Base-by-base conservation (phyloP, 805 yeast genomes). In the Cyberlindnera xishuangbannaensis region DNA sequence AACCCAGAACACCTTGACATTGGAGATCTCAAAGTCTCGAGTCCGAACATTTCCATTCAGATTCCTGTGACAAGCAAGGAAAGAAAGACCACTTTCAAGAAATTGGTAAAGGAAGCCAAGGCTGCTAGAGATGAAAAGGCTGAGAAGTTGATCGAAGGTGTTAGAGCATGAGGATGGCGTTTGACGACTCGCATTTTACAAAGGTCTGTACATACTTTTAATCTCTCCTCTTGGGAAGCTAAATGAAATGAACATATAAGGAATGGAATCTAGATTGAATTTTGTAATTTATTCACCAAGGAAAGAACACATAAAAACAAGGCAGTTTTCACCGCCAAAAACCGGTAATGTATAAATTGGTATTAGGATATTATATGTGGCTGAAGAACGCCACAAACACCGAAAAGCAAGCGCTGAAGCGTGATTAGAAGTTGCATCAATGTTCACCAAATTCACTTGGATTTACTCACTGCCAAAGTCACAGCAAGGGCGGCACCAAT, bases 401-500 rank as follows among this genome's bases (percentile, higher is more conserved):
- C n/a, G n/a, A n/a, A n/a, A n/a, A n/a, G n/a, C n/a, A n/a, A n/a
- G n/a, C n/a, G n/a, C n/a, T n/a, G n/a, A n/a, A n/a, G n/a, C n/a
- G n/a, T n/a, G n/a, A n/a, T n/a, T n/a, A n/a, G n/a, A n/a, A n/a
- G n/a, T n/a, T n/a, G n/a, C n/a, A n/a, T n/a, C n/a, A n/a, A n/a
- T n/a, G n/a, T n/a, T n/a, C n/a, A n/a, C n/a, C n/a, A n/a, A 6
- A 16, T 9, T 31, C 31, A 34, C 27, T 30, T 34, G 15, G 33
- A n/a, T 18, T 74, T 67, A 18, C 71, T 67, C 15, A 78, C 47
- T 1, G 75, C 51, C 51, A 77, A 73, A 2, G 77, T 80, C 31
- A 77, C 59, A 13, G 76, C 58, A 15, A 72, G 62, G 2, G 83
- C 64, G 2, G 76, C 73, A 3, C 85, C 84, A 34, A 81, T 53